Evolutionary conservation across 2,329 filamentous ascomycete species (phyloP).

Genomic region (Trichocomaceae sp.): DNA sequence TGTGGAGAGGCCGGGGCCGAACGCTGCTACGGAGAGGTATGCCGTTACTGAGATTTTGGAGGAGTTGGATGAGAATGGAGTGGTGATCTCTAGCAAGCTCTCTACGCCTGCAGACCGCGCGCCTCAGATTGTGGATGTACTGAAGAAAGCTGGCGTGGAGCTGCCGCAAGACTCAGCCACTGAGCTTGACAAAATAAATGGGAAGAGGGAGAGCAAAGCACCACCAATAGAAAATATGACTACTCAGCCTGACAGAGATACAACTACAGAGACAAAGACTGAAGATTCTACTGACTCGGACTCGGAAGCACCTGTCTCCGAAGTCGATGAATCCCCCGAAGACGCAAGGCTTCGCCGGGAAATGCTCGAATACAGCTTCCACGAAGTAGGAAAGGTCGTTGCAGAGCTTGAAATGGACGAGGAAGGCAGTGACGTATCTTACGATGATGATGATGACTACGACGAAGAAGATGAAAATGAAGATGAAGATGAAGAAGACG

Average conservation of each 20-base stretch:
- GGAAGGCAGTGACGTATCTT: constrained; percentile 43
- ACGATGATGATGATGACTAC: constrained; percentile 50
- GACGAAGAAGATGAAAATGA: constrained; percentile 44
- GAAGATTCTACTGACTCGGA: constrained; percentile 23
- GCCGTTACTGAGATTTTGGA: constrained; percentile 89
- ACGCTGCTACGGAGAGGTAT: constrained; percentile 51
- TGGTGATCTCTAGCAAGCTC: constrained; percentile 64
- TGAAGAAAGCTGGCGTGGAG: constrained; percentile 67
- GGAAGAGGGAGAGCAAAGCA: background rate
- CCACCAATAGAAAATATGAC: background rate
- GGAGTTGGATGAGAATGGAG: constrained; percentile 83
- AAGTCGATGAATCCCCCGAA: constrained; percentile 68
- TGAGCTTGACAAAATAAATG: background rate
- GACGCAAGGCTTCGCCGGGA: constrained; percentile 74
- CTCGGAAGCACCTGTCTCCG: constrained; percentile 48
- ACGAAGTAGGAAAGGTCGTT: constrained; percentile 84
- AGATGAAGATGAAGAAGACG: constrained; percentile 65
- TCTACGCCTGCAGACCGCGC: constrained; percentile 62
- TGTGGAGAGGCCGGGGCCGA: constrained; percentile 50
- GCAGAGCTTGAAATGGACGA: constrained; percentile 84
- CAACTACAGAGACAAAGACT: background rate
- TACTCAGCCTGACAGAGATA: background rate
- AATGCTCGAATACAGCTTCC: constrained; percentile 85
- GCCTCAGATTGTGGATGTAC: constrained; percentile 60
- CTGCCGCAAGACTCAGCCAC: background rate